Conservation (phyloP, 257 asterid species). For the Lycium ferocissimum region DNA sequence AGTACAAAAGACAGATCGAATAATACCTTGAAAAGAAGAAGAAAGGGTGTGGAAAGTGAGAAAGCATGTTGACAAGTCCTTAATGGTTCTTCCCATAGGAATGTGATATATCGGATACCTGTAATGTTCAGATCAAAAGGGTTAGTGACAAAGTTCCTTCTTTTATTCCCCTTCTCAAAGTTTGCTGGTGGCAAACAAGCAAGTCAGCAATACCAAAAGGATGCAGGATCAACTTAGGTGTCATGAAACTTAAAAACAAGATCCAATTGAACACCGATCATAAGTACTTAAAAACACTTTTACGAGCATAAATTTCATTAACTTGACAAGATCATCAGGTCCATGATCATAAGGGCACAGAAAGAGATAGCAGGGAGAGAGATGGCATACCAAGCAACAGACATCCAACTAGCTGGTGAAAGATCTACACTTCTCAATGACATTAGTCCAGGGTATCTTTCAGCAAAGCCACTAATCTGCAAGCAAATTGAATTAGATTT, state of each 20-base stretch:
- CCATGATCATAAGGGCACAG: neutral
- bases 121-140: constrained; percentile 35
- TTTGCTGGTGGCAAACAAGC: neutral
- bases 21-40: constrained; percentile 59
- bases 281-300: neutral
- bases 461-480: constrained; percentile 51
- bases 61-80: constrained; percentile 57
- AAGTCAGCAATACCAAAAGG: neutral
- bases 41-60: constrained; percentile 66
- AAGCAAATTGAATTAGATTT: neutral
- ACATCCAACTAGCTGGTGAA: constrained; percentile 65
- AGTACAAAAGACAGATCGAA: neutral
- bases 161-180: neutral
- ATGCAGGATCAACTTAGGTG: neutral
- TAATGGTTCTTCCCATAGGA: constrained; percentile 59
- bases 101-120: constrained; percentile 67
- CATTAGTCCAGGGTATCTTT: constrained; percentile 54
- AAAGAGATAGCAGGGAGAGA: neutral
- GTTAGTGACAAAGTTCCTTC: constrained; percentile 14
- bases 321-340: neutral
- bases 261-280: neutral
- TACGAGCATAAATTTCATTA: neutral
- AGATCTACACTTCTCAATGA: constrained; percentile 61
- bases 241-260: neutral
- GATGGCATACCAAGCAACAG: constrained; percentile 53